phyloP scores from a whole-genome alignment of 805 yeast genomes.

The Priceomyces carsonii region DNA sequence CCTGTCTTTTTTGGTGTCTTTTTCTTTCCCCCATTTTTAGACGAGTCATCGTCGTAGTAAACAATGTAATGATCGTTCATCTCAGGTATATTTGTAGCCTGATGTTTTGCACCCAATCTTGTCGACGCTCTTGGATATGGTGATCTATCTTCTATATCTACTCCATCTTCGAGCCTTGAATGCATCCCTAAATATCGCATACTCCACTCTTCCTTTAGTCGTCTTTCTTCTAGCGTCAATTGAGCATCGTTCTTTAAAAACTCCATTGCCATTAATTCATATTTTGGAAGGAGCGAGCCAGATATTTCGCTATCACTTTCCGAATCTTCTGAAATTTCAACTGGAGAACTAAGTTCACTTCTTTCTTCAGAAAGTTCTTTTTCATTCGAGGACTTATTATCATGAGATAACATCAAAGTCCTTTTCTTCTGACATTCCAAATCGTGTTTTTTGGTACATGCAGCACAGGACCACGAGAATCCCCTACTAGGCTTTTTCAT shows the following conservation, averaged over 20 bases:
- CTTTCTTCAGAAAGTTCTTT: constrained; percentile 28
- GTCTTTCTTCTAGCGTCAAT: constrained; percentile 44
- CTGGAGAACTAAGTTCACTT: constrained; percentile 12
- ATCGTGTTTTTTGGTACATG: constrained; percentile 65
- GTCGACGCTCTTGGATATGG: constrained; percentile 83
- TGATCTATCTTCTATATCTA: constrained; percentile 69
- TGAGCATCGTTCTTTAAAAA: constrained; percentile 50
- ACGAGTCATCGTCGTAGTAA: constrained; percentile 54
- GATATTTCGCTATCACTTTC: constrained; percentile 9
- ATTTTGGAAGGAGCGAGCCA: constrained; percentile 40
- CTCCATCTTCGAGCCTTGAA: constrained; percentile 70
- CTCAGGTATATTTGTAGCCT: constrained; percentile 63
- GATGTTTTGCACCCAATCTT: constrained; percentile 72
- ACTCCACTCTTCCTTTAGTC: constrained; percentile 75
- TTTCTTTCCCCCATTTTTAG: constrained; percentile 1
- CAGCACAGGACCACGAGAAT: constrained; percentile 87
- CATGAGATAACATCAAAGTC: constrained; percentile 42
- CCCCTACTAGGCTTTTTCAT: constrained; percentile 80
- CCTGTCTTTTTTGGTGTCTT: constrained; percentile 14
- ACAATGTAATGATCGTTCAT: constrained; percentile 65
- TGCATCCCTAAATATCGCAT: constrained; percentile 78
- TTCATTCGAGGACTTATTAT: constrained; percentile 42
- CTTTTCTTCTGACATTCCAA: constrained; percentile 39
- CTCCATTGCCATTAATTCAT: constrained; percentile 57
- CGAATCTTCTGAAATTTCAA: constrained; percentile 10